These are phyloP conservation scores for Sporodiniella umbellata DNA, from an alignment of 371 early-diverging fungal species.

Conservation along the genomic window DNA sequence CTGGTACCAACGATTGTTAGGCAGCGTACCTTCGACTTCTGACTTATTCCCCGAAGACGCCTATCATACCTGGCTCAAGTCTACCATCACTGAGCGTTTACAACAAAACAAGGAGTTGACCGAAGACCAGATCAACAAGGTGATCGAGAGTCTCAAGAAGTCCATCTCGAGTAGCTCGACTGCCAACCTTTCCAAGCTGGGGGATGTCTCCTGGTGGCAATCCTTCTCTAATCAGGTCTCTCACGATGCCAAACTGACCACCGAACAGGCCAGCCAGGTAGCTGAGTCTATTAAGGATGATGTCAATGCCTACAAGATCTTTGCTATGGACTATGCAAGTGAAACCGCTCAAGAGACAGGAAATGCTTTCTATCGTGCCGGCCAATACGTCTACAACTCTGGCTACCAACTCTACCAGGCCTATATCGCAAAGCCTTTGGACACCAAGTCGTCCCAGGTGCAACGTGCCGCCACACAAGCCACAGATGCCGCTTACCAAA, in stretches of 20 bases:
- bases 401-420: conserved; percentile 12
- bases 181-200: conserved; percentile 32
- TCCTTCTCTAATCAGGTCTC: conserved; percentile 25
- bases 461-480: conserved; percentile 13
- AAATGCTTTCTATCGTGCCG: conserved; percentile 2
- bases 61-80: conserved; percentile 29
- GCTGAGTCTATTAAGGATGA: conserved; percentile 25
- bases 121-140: conserved; percentile 22
- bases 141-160: conserved; percentile 18
- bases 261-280: conserved; percentile 21
- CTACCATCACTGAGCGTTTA: conserved; percentile 23
- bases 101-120: conserved; percentile 24
- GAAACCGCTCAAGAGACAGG: conserved; percentile 24
- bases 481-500: conserved; percentile 19
- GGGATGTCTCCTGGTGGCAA: conserved; percentile 33
- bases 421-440: conserved; percentile 9
- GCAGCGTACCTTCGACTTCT: conserved; percentile 7
- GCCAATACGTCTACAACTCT: conserved; percentile 12
- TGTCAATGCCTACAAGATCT: conserved; percentile 43
- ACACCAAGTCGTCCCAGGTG: conserved; percentile 3
- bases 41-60: conserved; percentile 14
- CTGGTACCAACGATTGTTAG: conserved; percentile 29
- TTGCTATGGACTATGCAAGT: conserved; percentile 43
- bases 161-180: conserved; percentile 14
- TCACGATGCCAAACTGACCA: conserved; percentile 25